Evolutionary conservation across 441 rosid species (phyloP).

Genomic region (Eutrema salsugineum): DNA sequence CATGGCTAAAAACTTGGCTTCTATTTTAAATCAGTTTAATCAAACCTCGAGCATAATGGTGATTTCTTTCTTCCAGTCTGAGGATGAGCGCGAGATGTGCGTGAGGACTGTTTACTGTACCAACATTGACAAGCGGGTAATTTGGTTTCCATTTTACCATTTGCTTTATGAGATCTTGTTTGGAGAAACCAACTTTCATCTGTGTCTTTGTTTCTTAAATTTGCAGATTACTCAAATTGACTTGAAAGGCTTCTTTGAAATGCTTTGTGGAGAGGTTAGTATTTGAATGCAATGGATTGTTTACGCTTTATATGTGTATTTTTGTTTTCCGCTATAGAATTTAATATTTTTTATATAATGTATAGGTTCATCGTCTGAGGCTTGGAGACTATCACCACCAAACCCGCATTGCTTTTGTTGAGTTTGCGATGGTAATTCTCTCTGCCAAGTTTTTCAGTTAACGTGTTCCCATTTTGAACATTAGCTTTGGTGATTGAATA

Average conservation of each 20-base stretch:
- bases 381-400: slow-evolving; percentile 90
- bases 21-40: not conserved
- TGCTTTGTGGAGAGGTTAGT: slow-evolving; percentile 82
- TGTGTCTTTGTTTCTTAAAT: slow-evolving; percentile 13
- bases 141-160: not conserved
- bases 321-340: not conserved
- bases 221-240: slow-evolving; percentile 78
- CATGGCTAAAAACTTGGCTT: not conserved
- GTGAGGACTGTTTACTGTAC: slow-evolving; percentile 93
- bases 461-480: slow-evolving; percentile 1
- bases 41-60: slow-evolving; percentile 3
- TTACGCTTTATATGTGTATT: not conserved
- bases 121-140: slow-evolving; percentile 91
- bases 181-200: not conserved
- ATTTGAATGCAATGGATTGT: not conserved
- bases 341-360: not conserved
- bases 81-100: slow-evolving; percentile 97
- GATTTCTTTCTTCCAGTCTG: slow-evolving; percentile 50
- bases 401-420: slow-evolving; percentile 92
- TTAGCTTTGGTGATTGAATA: not conserved
- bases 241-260: slow-evolving; percentile 77
- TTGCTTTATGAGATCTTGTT: not conserved
- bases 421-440: slow-evolving; percentile 67
- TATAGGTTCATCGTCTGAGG: slow-evolving; percentile 88
- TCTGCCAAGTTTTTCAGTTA: not conserved